Evolutionary conservation across 2,329 filamentous ascomycete genomes (phyloP).

Genomic region (Fusarium sororula): DNA sequence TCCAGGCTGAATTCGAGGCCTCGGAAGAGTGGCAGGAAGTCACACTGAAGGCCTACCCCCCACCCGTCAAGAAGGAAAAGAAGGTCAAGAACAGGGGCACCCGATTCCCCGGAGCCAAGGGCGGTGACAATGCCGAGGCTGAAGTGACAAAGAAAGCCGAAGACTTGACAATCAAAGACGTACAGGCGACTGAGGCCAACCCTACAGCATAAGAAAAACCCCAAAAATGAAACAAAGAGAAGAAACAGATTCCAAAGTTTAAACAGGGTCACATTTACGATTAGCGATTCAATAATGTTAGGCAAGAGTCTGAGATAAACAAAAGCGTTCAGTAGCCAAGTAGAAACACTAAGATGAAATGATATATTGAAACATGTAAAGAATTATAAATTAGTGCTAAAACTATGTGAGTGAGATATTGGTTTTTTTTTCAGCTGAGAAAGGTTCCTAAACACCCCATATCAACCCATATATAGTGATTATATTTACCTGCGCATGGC

Average conservation of each 20-base stretch:
- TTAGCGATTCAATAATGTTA: background rate
- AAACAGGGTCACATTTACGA: background rate
- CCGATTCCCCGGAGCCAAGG: conserved; percentile 62
- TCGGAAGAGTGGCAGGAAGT: conserved; percentile 78
- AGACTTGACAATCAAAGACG: conserved; percentile 22
- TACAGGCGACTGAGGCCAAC: conserved; percentile 12
- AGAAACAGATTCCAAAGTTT: background rate
- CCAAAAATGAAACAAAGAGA: background rate
- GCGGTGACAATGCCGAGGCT: conserved; percentile 7
- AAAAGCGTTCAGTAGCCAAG: background rate
- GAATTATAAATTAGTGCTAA: background rate
- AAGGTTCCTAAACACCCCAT: background rate
- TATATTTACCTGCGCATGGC: background rate
- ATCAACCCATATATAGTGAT: background rate
- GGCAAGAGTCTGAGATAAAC: background rate
- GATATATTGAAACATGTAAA: conserved; percentile 12
- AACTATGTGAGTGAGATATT: background rate
- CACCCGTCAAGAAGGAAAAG: conserved; percentile 74
- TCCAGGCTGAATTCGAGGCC: conserved; percentile 76
- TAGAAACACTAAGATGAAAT: conserved; percentile 1
- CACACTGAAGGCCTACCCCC: conserved; percentile 83
- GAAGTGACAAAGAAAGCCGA: conserved; percentile 25
- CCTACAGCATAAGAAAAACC: conserved; percentile 11
- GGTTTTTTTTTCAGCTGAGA: background rate
- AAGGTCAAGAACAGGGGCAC: conserved; percentile 81